Percentiles rank a stretch among this genome's conserved stretches.
Evolutionary conservation across 495 filamentous ascomycete genomes (phyloP).

Genomic region (Penicillium subrubescens): DNA sequence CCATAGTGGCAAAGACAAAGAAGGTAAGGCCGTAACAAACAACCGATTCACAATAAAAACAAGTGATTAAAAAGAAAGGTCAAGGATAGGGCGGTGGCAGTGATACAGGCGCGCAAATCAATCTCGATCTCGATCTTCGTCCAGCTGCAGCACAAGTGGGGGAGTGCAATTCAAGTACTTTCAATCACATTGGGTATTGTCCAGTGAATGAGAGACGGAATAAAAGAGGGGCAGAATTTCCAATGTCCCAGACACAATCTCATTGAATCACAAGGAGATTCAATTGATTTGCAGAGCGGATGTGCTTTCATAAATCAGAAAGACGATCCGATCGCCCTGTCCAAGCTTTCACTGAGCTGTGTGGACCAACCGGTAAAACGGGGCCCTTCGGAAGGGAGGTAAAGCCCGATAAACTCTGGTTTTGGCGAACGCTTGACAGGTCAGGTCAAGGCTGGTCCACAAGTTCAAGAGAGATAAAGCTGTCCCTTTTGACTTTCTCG

Average conservation of each 20-base stretch:
- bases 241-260: neutral
- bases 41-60: neutral
- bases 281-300: neutral
- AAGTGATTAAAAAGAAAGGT: neutral
- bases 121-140: neutral
- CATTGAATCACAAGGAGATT: neutral
- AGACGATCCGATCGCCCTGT: slow-evolving; percentile 10
- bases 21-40: slow-evolving; percentile 5
- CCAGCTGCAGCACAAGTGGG: slow-evolving; percentile 8
- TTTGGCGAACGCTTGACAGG: slow-evolving; percentile 17
- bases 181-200: neutral
- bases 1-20: slow-evolving; percentile 20
- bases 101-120: neutral
- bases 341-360: neutral
- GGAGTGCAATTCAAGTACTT: slow-evolving; percentile 18
- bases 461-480: too few species aligned
- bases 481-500: neutral
- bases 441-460: slow-evolving; percentile 15
- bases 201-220: neutral
- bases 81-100: neutral
- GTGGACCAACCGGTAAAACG: neutral
- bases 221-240: neutral
- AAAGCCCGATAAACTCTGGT: slow-evolving; percentile 2
- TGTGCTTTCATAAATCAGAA: slow-evolving; percentile 1
- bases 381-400: neutral